Evolutionary conservation across 768 basidiomycete genomes (phyloP).

Genomic region (Mrakia blollopis): DNA sequence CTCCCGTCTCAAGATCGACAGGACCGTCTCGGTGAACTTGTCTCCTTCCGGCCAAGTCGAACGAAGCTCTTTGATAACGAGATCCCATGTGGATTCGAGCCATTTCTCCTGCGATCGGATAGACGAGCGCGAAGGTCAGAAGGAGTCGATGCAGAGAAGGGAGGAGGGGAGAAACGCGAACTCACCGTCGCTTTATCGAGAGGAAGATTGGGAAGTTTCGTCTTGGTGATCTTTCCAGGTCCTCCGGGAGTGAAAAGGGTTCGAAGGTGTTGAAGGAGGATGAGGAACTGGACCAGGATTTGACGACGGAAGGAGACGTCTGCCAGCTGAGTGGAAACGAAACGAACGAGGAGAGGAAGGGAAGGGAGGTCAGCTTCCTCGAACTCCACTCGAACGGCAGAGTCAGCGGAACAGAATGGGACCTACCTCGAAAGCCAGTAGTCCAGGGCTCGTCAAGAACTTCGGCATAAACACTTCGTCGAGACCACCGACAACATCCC

Average conservation of each 20-base stretch:
- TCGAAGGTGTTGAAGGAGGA: constrained; percentile 38
- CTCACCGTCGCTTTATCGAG: constrained; percentile 6
- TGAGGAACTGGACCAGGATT: constrained; percentile 65
- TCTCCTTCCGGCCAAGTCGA: constrained; percentile 24
- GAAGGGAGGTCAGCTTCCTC: no score
- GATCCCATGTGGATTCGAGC: constrained; percentile 11
- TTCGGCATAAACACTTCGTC: constrained; percentile 87
- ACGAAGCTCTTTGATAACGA: constrained; percentile 6
- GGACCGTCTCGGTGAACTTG: constrained; percentile 18
- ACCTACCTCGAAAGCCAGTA: constrained; percentile 78
- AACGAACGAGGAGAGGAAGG: neutral
- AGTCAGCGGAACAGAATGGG: neutral
- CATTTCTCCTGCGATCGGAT: neutral
- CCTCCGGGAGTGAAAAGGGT: neutral
- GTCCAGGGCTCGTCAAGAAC: constrained; percentile 79
- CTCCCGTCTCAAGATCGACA: constrained; percentile 22
- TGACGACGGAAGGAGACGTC: constrained; percentile 91
- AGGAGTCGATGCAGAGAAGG: neutral
- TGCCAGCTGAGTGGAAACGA: constrained; percentile 56
- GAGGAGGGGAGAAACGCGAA: neutral
- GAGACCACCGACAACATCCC: constrained; percentile 42
- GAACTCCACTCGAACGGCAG: neutral
- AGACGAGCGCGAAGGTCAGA: neutral
- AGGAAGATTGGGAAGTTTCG: constrained; percentile 2
- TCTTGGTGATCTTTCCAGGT: constrained; percentile 17